Base-by-base conservation (phyloP, 2,329 filamentous ascomycete species). In the Colletotrichum sp. region DNA sequence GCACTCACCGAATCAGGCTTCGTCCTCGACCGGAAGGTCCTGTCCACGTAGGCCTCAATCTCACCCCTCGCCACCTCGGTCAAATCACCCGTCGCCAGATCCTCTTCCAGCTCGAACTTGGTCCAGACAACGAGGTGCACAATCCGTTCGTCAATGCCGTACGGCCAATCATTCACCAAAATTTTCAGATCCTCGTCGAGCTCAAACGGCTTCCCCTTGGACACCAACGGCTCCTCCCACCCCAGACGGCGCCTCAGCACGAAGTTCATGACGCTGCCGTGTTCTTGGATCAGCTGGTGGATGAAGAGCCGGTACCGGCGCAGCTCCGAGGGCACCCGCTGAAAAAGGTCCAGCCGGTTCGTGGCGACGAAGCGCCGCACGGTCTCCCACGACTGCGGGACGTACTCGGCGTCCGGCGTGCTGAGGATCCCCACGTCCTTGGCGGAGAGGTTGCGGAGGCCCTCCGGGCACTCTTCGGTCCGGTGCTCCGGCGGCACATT, bases 81-180 rank as follows among this genome's bases (percentile, higher is more conserved):
- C 82, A 98, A 85, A 78, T 95, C 92, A 16, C 91, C 93, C 0
- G 92, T 91, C 87, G 73, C 81, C 6, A 85, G 84, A 80, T 97
- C 93, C 73, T 96, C 94, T 69, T 92, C 89, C 28, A 98, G 87
- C 64, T 90, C 89, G 81, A 98, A 98, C 84, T 98, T 98, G 64
- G 95, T 97, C 96, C 96, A 99, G 15, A 98, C 92, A 7, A 98
- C 95, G 4, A 98, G 88, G 83, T 98, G 96, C 18, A 95, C 91
- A 78, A 98, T 96, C 68, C 90, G 89, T 63, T 87, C 82, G 80
- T 97, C 95, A 69, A 98, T 89, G 0, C 95, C 96, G 81, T 98
- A 99, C 1, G 96, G 96, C 95, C 96, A 98, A 88, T 99, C 96
- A 82, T 99, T 99, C 85, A 91, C 92, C 55, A 98, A 84, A 64